Evolutionary conservation across 1,284 basidiomycete species (phyloP).

Genomic region (Irpex sp.): DNA sequence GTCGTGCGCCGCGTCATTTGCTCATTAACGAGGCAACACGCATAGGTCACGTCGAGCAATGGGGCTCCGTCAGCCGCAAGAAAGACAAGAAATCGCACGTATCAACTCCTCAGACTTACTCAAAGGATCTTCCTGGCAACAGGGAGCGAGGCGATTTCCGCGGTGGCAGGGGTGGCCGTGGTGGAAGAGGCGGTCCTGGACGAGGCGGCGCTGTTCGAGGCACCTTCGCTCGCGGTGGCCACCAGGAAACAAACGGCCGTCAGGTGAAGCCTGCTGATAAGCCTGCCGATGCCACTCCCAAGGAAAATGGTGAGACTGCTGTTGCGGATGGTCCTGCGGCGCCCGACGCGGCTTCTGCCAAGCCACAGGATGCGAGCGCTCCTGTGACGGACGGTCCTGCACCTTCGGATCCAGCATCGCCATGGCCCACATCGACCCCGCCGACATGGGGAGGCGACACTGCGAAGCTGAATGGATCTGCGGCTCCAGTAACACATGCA

Average conservation of each 20-base stretch:
- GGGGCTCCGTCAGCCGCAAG: conserved; percentile 85
- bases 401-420: conserved; percentile 8
- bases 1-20: conserved; percentile 11
- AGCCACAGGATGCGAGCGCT: conserved; percentile 14
- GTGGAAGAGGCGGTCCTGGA: conserved; percentile 55
- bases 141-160: conserved; percentile 56
- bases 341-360: conserved; percentile 17
- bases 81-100: conserved; percentile 70
- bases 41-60: conserved; percentile 76
- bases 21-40: conserved; percentile 8
- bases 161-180: conserved; percentile 59
- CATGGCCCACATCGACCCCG: conserved; percentile 25
- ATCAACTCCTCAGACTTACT: conserved; percentile 28
- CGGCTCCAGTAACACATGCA: conserved; percentile 23
- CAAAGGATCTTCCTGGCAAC: conserved; percentile 44
- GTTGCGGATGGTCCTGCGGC: conserved; percentile 4
- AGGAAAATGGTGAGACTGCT: conserved; percentile 18
- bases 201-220: conserved; percentile 54
- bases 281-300: conserved; percentile 14
- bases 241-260: conserved; percentile 51
- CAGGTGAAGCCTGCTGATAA: conserved; percentile 23
- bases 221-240: conserved; percentile 50
- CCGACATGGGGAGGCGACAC: conserved; percentile 36
- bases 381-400: conserved; percentile 11
- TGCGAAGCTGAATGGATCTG: conserved; percentile 32